A percentile compares a stretch with the other conserved stretches of the same genome.
Evolutionary conservation across 31 red algal species (phyloP).

Genomic region (Odonthalia washingtoniensis): DNA sequence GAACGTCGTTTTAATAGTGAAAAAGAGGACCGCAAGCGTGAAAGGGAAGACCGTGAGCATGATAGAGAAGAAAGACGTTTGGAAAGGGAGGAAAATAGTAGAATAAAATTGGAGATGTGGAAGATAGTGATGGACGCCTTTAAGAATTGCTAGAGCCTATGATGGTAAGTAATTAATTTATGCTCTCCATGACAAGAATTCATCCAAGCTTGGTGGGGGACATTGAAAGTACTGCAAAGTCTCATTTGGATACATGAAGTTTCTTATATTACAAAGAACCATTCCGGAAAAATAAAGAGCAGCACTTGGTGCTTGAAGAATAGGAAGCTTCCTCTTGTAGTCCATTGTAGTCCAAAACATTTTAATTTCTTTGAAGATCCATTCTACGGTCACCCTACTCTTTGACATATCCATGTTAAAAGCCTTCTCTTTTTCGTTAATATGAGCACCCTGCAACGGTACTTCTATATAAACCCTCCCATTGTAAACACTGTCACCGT

Average conservation of each 20-base stretch:
- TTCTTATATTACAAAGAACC: neutral
- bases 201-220: neutral
- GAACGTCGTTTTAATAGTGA: neutral
- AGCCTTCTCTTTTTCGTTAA: neutral
- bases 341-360: neutral
- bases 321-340: neutral
- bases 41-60: neutral
- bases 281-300: neutral
- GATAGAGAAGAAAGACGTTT: neutral
- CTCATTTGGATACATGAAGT: neutral
- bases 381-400: neutral
- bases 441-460: neutral
- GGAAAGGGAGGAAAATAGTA: no score
- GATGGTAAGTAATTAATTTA: neutral
- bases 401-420: neutral
- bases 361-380: conserved; percentile 22
- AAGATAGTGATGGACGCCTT: neutral
- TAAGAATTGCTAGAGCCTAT: neutral
- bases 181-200: neutral
- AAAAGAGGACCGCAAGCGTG: neutral
- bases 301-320: neutral
- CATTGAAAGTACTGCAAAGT: neutral
- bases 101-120: neutral
- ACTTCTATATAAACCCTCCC: neutral
- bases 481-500: conserved; percentile 1